A percentile compares a stretch with the other conserved stretches of the same genome.
Evolutionary conservation across 2,329 filamentous ascomycete genomes (phyloP).

Genomic region (Emergomyces orientalis): DNA sequence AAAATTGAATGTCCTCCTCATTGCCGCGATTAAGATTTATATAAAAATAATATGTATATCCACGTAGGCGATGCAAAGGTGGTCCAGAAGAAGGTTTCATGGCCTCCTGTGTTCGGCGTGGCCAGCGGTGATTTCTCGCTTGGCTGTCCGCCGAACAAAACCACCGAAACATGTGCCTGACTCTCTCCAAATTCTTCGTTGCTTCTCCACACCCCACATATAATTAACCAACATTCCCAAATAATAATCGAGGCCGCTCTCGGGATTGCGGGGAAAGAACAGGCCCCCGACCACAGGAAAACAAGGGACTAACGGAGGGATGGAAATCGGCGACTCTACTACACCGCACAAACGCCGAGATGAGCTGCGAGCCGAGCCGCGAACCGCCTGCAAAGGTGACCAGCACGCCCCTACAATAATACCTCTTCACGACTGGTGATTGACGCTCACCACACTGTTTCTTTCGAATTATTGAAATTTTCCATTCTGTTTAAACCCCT

Average conservation of each 20-base stretch:
- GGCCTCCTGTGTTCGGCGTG: too few species aligned
- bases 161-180: too few species aligned
- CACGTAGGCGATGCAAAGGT: background rate
- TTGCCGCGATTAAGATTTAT: background rate
- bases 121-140: background rate
- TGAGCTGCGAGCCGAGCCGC: background rate
- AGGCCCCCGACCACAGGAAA: background rate
- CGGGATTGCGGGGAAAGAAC: background rate
- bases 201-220: background rate
- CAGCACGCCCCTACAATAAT: background rate
- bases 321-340: background rate
- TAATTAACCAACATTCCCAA: background rate
- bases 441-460: background rate
- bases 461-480: background rate
- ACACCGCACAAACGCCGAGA: background rate
- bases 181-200: background rate
- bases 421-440: background rate
- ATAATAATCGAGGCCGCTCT: background rate
- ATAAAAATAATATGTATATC: background rate
- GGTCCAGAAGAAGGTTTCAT: too few species aligned
- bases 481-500: background rate
- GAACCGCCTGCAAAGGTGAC: background rate
- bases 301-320: background rate
- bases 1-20: background rate
- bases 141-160: too few species aligned